Base-by-base conservation (phyloP, 148 eudicot species). In the Pharnaceum exiguum region DNA sequence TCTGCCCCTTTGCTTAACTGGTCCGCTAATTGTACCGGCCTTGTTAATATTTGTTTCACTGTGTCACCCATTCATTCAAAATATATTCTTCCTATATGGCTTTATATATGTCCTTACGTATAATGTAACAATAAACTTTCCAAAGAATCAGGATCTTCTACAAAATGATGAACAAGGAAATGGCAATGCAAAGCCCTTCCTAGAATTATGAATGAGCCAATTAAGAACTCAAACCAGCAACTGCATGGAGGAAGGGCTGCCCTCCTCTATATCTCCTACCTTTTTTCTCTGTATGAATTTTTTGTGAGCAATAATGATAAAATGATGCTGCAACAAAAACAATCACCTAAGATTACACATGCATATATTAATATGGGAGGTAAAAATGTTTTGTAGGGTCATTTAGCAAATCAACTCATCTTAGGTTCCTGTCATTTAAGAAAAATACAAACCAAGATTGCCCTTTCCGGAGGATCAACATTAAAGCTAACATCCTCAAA, bases 11-110 rank as follows among this genome's bases (percentile, higher is more conserved):
- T 85, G 6, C 72, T 61, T 10, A 85, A 77, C 25, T 80, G 83
- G 59, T 89, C 96, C 7, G 93, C 93, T 51, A 85, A 74, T 56
- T 89, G 87, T 6, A 89, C 82, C 12, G 96, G 89, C 66, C 76
- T 72, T 25, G 85, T 68, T 46, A 89, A 53, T 62, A 89, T 82
- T 39, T 80, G 81, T 36, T 89, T 89, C 54, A 85, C 89, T 22
- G 69, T 69, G 47, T 85, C 96, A 66, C 76, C 78, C 90, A 80
- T 80, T 16, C 30, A 59, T 29, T 36, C 28, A 54, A 52, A 19
- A 7, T 21, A n/a, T n/a, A 13, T 16, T 4, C 17, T 25, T 19
- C 3, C 57, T 15, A 3, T 5, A 4, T 21, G n/a, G n/a, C n/a
- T n/a, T n/a, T n/a, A n/a, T n/a, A n/a, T n/a, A n/a, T n/a, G n/a